These are phyloP conservation scores for Calonectria honghensis DNA, from an alignment of 2,329 filamentous ascomycete species.

Conservation along the genomic window DNA sequence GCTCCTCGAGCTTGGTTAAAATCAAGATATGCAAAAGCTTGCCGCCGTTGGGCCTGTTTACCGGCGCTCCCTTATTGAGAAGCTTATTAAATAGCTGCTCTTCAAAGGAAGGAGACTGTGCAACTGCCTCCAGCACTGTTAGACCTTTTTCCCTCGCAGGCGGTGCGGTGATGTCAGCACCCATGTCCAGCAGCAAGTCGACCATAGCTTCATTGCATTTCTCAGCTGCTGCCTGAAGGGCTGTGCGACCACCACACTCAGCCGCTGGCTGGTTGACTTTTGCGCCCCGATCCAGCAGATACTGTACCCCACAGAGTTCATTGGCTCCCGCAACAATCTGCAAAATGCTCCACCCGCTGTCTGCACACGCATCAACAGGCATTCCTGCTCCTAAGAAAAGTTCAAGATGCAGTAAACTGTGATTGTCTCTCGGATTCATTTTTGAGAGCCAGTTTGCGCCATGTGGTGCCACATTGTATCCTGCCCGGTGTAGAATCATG, in stretches of 20 bases:
- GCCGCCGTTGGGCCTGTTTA: not conserved
- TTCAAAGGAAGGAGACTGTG: not conserved
- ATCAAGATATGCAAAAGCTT: not conserved
- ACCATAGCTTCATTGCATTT: not conserved
- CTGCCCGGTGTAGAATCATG: not conserved
- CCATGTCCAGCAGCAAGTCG: not conserved
- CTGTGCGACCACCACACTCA: not conserved
- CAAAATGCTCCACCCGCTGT: not conserved
- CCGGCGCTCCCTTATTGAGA: not conserved
- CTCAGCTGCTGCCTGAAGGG: not conserved
- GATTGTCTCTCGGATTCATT: rapidly evolving
- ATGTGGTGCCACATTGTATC: not conserved
- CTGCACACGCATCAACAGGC: not conserved
- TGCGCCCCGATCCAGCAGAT: not conserved
- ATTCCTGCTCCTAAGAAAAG: not conserved
- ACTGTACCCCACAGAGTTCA: not conserved
- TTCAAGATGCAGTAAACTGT: not conserved
- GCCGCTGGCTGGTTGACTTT: not conserved
- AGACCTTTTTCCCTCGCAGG: not conserved
- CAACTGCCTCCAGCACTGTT: not conserved
- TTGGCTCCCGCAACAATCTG: not conserved
- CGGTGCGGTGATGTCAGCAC: not conserved
- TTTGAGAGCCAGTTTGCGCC: not conserved
- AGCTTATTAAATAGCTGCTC: not conserved
- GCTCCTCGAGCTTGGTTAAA: rapidly evolving